These are phyloP conservation scores for Calonectria fujianensis DNA, from an alignment of 2,329 filamentous ascomycete species.

Conservation along the genomic window DNA sequence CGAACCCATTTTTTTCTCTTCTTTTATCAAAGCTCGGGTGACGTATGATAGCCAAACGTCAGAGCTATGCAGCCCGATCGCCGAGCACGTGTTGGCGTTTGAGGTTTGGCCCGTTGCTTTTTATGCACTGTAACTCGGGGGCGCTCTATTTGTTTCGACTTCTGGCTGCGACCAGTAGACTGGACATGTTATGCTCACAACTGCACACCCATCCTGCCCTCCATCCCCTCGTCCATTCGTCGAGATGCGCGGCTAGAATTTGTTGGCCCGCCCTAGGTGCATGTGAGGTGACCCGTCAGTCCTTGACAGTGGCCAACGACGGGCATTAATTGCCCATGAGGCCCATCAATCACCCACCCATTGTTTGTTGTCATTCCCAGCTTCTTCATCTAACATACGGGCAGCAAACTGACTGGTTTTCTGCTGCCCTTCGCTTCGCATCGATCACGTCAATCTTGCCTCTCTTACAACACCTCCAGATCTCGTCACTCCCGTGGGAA, in stretches of 20 bases:
- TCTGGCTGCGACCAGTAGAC: background rate
- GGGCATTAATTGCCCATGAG: constrained; percentile 4
- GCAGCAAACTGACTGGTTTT: constrained; percentile 10
- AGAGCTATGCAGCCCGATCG: constrained; percentile 4
- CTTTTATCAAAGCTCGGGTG: background rate
- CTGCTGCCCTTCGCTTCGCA: background rate
- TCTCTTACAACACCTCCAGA: background rate
- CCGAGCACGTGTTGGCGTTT: constrained; percentile 16
- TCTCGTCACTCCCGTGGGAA: background rate
- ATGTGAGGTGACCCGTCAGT: constrained; percentile 27
- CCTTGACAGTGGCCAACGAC: constrained; percentile 24
- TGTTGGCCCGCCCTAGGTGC: constrained; percentile 10
- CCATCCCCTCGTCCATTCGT: constrained; percentile 14
- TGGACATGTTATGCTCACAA: constrained; percentile 1
- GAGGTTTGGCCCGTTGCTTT: constrained; percentile 10
- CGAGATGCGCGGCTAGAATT: constrained; percentile 7
- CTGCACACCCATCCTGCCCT: constrained; percentile 1
- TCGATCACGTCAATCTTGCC: background rate
- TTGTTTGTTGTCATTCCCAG: background rate
- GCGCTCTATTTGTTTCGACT: constrained; percentile 21
- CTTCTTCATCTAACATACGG: background rate
- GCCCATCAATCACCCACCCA: background rate
- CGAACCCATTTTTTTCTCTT: background rate
- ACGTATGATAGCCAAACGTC: background rate
- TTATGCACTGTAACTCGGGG: constrained; percentile 28